Evolutionary conservation across 148 eudicot species (phyloP), one percentile per base, ranked within the genome.

Genomic region (Chenopodium album): DNA sequence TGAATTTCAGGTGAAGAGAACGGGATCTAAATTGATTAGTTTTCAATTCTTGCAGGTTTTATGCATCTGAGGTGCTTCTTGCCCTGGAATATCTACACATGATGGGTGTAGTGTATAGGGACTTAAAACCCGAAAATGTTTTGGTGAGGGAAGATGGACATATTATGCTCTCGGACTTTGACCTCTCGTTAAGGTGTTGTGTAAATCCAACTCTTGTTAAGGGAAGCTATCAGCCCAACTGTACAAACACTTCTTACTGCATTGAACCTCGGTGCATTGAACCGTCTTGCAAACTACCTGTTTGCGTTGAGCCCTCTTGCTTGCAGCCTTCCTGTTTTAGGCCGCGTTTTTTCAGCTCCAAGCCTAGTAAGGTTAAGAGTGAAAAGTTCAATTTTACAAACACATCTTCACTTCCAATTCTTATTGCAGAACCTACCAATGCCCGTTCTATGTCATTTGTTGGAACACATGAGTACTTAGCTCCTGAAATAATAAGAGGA

Each of bases 101-200:
- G 98, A 90, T 92, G 93, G 98, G 98, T 31, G 92, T 94, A 31
- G 90, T 94, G 2, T 94, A 92, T 32, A 89, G 98, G 78, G 98
- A 94, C 82, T 84, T 94, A 32, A 94, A 94, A 82, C 98, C 98
- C 19, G 98, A 92, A 84, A 94, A 92, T 73, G 92, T 94, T 9
- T 82, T 94, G 80, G 98, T 94, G 20, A 84, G 98, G 66, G 94
- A 94, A 84, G 98, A 94, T 77, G 95, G 98, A 17, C 98, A 94
- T 81, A 90, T 94, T 13, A 94, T 94, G 98, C 89, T 94, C 71
- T 92, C 98, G 0, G 95, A 94, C 76, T 94, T 94, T 54, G 98
- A 94, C 83, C 80, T 94, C 31, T 94, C 98, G 29, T 72, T 94
- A 41, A 85, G 90, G 82, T 94, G 98, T 79, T 84, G 52, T 76